A percentile compares a stretch with the other conserved stretches of the same genome.
phyloP scores from a whole-genome alignment of 257 asterid genomes.

The Solanum clarkiae region DNA sequence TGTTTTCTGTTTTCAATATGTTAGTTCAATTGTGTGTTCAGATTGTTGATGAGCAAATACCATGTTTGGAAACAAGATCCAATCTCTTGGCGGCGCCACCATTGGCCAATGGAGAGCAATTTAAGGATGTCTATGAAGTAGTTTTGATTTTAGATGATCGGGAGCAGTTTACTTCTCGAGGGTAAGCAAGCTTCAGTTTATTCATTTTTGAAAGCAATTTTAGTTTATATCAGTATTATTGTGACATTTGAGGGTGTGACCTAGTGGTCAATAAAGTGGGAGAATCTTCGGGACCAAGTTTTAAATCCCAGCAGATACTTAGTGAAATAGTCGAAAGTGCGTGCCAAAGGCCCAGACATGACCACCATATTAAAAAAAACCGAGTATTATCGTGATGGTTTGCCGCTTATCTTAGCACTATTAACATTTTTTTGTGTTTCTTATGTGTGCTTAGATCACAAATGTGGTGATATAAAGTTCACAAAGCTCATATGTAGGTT shows the following conservation, averaged over 20 bases:
- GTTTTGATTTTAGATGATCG: constrained; percentile 76
- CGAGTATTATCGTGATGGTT: neutral
- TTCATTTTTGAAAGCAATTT: neutral
- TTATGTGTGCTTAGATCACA: neutral
- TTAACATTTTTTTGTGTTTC: neutral
- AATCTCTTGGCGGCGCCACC: constrained; percentile 58
- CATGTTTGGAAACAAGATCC: constrained; percentile 23
- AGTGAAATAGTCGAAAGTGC: neutral
- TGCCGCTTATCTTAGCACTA: neutral
- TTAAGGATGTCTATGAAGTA: constrained; percentile 79
- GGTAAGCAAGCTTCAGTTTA: constrained; percentile 32
- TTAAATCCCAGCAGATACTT: neutral
- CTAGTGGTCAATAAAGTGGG: neutral
- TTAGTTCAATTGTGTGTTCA: neutral
- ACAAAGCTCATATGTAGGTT: neutral
- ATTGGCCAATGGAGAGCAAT: constrained; percentile 60
- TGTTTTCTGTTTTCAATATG: neutral
- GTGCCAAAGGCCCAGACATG: neutral
- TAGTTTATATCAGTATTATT: neutral
- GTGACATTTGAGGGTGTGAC: neutral
- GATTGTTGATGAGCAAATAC: neutral
- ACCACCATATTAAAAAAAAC: neutral
- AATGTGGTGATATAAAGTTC: neutral
- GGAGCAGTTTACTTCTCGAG: constrained; percentile 74
- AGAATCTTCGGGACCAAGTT: neutral